phyloP scores from a whole-genome alignment of 495 filamentous ascomycete genomes.

The Neurospora sublineolata region DNA sequence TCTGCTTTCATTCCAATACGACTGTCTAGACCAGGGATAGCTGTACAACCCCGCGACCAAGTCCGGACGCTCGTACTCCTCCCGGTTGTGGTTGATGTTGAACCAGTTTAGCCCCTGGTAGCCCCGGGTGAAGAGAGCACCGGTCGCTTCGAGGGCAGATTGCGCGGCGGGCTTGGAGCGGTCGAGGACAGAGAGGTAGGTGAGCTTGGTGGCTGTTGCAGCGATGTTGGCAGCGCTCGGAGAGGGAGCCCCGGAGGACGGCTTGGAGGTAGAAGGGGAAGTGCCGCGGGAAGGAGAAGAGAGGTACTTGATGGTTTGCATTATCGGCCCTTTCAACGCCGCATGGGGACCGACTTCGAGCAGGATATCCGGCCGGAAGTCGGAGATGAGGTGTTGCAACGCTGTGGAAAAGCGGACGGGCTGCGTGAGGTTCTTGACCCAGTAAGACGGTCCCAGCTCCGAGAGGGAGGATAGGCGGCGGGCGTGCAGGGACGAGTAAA shows the following conservation, averaged over 20 bases:
- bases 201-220: slow-evolving; percentile 22
- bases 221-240: slow-evolving; percentile 8
- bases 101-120: slow-evolving; percentile 28
- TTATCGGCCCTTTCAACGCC: slow-evolving; percentile 48
- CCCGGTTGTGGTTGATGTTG: slow-evolving; percentile 22
- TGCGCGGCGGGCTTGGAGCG: slow-evolving; percentile 32
- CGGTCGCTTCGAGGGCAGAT: slow-evolving; percentile 27
- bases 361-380: slow-evolving; percentile 30
- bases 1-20: slow-evolving; percentile 39
- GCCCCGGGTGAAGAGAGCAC: slow-evolving; percentile 27
- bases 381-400: slow-evolving; percentile 21
- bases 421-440: slow-evolving; percentile 43
- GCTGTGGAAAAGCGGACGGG: slow-evolving; percentile 38
- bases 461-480: slow-evolving; percentile 16
- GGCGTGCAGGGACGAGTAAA: slow-evolving; percentile 29
- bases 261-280: not conserved
- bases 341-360: slow-evolving; percentile 57
- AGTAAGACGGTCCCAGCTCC: slow-evolving; percentile 36
- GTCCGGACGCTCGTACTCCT: slow-evolving; percentile 29
- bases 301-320: slow-evolving; percentile 41
- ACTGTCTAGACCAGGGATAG: slow-evolving; percentile 41
- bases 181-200: slow-evolving; percentile 30
- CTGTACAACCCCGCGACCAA: slow-evolving; percentile 31
- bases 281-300: not conserved
- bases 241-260: not conserved